A percentile compares a stretch with the other conserved stretches of the same genome.
These are phyloP conservation scores for Babesia ovata DNA, from an alignment of 169 alveolate species.

Conservation along the genomic window DNA sequence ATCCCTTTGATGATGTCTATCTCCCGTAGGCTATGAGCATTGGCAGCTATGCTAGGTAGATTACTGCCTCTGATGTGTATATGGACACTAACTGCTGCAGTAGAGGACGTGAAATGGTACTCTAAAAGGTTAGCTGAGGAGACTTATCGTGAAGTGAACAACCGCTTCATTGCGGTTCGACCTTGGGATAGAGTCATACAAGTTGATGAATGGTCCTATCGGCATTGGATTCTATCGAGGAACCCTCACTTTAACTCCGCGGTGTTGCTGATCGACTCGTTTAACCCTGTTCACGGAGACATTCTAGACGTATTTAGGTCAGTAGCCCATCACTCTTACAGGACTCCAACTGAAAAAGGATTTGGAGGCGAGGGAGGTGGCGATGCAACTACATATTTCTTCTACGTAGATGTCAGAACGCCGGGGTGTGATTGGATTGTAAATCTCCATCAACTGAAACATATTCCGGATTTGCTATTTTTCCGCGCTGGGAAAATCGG, in stretches of 20 bases:
- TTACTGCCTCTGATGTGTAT: neutral
- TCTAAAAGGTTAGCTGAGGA: neutral
- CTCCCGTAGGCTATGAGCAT: too few relatives aligned
- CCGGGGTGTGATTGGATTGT: constrained; percentile 3
- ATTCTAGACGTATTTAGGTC: neutral
- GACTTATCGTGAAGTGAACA: constrained; percentile 1
- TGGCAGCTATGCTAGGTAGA: neutral
- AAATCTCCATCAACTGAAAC: neutral
- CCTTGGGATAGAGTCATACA: neutral
- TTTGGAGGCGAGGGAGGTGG: neutral
- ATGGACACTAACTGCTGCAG: neutral
- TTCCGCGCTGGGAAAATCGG: constrained; percentile 13
- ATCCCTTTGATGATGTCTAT: too few relatives aligned
- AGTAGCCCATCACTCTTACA: neutral
- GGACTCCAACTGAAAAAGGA: neutral
- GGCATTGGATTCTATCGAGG: constrained; percentile 16
- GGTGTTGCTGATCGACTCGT: neutral
- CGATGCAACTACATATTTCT: neutral
- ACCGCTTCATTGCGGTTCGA: neutral
- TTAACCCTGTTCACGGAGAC: neutral
- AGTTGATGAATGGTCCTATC: neutral
- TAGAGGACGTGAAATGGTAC: neutral
- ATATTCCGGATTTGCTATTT: constrained; percentile 7
- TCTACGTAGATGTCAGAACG: constrained; percentile 1
- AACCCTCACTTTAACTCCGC: constrained; percentile 8